Conservation (phyloP, 768 basidiomycete genomes). For the Trametes cinnabarina region DNA sequence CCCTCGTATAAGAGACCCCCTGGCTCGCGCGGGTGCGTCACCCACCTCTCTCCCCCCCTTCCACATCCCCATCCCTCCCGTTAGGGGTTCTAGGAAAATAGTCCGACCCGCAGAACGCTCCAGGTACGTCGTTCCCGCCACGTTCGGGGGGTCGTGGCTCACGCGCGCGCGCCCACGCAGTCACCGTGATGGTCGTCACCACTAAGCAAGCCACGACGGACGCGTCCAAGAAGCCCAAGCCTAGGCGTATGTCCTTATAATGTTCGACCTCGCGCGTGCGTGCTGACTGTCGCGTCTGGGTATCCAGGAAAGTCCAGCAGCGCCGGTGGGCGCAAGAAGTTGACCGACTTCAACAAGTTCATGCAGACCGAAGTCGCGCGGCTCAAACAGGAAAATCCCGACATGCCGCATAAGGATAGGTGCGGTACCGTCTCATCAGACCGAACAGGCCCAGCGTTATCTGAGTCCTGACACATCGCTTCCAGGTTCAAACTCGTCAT, state of each 20-base stretch:
- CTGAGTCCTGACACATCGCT: background rate
- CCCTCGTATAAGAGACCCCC: conserved; percentile 23
- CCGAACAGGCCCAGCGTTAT: conserved; percentile 37
- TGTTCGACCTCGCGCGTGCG: background rate
- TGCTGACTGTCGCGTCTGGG: conserved; percentile 16
- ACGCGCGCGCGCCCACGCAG: conserved; percentile 14
- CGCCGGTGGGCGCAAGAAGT: conserved; percentile 53
- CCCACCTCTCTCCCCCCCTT: conserved; percentile 28
- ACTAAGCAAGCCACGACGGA: conserved; percentile 17
- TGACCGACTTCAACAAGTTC: conserved; percentile 77
- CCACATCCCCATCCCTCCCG: conserved; percentile 22
- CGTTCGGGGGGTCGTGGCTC: background rate
- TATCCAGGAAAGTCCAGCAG: conserved; percentile 50
- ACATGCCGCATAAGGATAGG: conserved; percentile 73
- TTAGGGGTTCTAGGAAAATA: conserved; percentile 7
- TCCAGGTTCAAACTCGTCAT: conserved; percentile 62
- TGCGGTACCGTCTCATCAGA: conserved; percentile 32
- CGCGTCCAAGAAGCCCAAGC: conserved; percentile 20
- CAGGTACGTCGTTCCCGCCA: conserved; percentile 4
- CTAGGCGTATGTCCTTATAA: conserved; percentile 21
- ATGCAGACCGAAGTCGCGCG: conserved; percentile 79
- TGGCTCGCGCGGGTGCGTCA: conserved; percentile 19
- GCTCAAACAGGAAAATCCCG: conserved; percentile 72
- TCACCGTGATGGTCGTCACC: conserved; percentile 21
- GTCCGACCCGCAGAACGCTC: conserved; percentile 4